These are phyloP conservation scores for Diaporthe humulicola DNA, from an alignment of 2,329 filamentous ascomycete species.

Conservation along the genomic window DNA sequence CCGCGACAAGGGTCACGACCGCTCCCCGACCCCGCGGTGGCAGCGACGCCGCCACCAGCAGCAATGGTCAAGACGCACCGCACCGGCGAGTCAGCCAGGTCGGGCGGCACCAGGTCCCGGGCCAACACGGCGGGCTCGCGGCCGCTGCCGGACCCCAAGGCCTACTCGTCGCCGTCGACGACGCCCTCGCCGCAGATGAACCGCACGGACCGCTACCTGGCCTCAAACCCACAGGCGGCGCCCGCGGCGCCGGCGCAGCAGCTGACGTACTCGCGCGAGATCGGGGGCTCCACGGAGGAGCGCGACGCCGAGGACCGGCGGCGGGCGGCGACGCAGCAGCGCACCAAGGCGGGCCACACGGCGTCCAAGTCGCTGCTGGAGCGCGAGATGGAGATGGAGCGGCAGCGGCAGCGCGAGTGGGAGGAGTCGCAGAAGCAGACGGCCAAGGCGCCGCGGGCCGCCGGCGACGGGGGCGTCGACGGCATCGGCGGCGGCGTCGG, in stretches of 20 bases:
- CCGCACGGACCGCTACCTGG: conserved; percentile 71
- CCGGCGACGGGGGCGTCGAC: conserved; percentile 65
- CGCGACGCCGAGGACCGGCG: conserved; percentile 73
- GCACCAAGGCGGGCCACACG: conserved; percentile 74
- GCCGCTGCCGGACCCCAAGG: conserved; percentile 66
- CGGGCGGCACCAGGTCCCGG: conserved; percentile 51
- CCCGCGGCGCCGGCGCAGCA: conserved; percentile 47
- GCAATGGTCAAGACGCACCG: conserved; percentile 49
- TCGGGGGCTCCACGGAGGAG: conserved; percentile 69
- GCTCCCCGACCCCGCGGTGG: conserved; percentile 54
- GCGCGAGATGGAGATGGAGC: conserved; percentile 84
- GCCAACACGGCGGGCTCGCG: conserved; percentile 57
- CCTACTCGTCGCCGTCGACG: conserved; percentile 47
- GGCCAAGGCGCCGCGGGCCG: conserved; percentile 62
- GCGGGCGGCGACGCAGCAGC: conserved; percentile 68
- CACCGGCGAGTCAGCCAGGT: conserved; percentile 46
- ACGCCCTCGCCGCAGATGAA: conserved; percentile 47
- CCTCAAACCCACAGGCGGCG: conserved; percentile 67
- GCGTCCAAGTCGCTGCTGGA: conserved; percentile 80
- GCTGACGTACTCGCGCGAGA: conserved; percentile 61
- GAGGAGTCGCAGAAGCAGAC: conserved; percentile 79
- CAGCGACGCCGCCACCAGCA: conserved; percentile 43
- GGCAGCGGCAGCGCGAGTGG: conserved; percentile 83
- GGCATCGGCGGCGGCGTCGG: conserved; percentile 76
- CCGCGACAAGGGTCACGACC: conserved; percentile 52